Evolutionary conservation across 1,284 basidiomycete species (phyloP).

Genomic region (Takashimella koratensis): DNA sequence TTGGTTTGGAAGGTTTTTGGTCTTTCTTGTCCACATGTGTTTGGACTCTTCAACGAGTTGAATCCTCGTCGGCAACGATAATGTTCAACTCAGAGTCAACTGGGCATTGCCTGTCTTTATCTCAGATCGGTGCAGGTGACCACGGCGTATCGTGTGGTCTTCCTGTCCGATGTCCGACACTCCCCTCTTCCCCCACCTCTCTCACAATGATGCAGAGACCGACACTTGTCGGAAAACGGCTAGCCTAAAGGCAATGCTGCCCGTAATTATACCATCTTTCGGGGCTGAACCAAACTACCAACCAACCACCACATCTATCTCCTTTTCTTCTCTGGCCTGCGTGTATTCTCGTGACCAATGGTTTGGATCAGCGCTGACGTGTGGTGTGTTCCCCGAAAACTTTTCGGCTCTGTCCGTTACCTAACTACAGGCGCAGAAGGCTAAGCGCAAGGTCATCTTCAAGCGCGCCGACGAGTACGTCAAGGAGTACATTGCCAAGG

Average conservation of each 20-base stretch:
- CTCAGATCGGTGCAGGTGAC: too few relatives aligned
- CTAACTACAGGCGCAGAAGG: conserved; percentile 66
- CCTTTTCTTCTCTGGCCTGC: too few relatives aligned
- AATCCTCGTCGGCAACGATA: too few relatives aligned
- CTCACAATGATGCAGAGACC: conserved; percentile 71
- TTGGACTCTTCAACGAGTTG: too few relatives aligned
- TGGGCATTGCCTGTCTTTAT: too few relatives aligned
- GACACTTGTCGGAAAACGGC: conserved; percentile 46
- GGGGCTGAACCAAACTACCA: conserved; percentile 64
- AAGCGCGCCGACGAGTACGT: conserved; percentile 99
- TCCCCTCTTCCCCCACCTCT: conserved; percentile 2
- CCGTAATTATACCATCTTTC: conserved; percentile 94
- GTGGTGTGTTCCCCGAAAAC: conserved; percentile 11
- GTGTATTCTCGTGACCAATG: conserved; percentile 6
- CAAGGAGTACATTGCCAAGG: conserved; percentile 89
- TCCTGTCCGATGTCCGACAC: neutral
- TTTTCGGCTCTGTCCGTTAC: too few relatives aligned
- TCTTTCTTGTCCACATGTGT: too few relatives aligned
- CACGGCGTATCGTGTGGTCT: too few relatives aligned
- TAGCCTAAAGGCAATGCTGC: conserved; percentile 62
- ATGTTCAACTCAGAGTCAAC: too few relatives aligned
- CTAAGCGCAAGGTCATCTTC: conserved; percentile 97
- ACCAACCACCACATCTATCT: conserved; percentile 6
- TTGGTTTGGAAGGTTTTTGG: neutral
- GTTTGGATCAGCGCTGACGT: conserved; percentile 16